Conservation (phyloP, 164 flowering plant species). For the Annona squamosa region DNA sequence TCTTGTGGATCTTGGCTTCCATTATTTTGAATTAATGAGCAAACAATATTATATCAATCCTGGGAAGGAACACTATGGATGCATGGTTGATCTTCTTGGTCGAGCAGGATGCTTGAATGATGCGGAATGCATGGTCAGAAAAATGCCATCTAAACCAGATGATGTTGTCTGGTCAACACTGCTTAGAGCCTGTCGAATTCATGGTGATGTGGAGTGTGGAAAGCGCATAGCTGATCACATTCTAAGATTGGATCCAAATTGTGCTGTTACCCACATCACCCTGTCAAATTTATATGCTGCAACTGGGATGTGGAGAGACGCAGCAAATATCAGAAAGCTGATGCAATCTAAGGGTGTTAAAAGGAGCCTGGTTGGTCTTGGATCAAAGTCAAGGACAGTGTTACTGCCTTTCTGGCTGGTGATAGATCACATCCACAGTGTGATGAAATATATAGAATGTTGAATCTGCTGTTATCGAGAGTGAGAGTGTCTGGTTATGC, state of each 20-base stretch:
- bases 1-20: slow-evolving; percentile 9
- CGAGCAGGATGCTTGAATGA: slow-evolving; percentile 52
- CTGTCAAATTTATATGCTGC: slow-evolving; percentile 69
- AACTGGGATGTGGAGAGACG: slow-evolving; percentile 64
- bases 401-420: slow-evolving; percentile 65
- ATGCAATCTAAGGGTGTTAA: slow-evolving; percentile 72
- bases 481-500: slow-evolving; percentile 15
- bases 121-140: slow-evolving; percentile 1
- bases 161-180: slow-evolving; percentile 10
- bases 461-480: slow-evolving; percentile 37
- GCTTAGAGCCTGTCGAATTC: slow-evolving; percentile 60
- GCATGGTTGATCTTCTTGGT: slow-evolving; percentile 53
- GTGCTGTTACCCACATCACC: slow-evolving; percentile 69
- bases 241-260: slow-evolving; percentile 53
- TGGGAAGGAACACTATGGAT: slow-evolving; percentile 50
- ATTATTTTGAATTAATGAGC: slow-evolving; percentile 11
- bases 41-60: slow-evolving; percentile 29
- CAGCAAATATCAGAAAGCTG: slow-evolving; percentile 55
- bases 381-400: slow-evolving; percentile 55
- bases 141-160: slow-evolving; percentile 7
- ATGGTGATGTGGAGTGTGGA: slow-evolving; percentile 68
- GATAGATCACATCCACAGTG: slow-evolving; percentile 52
- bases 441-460: slow-evolving; percentile 42
- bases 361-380: slow-evolving; percentile 94
- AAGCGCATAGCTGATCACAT: slow-evolving; percentile 49